Percentiles rank a stretch among this genome's conserved stretches.
Conservation (phyloP, 2,329 filamentous ascomycete genomes). For the Fusarium acutatum region DNA sequence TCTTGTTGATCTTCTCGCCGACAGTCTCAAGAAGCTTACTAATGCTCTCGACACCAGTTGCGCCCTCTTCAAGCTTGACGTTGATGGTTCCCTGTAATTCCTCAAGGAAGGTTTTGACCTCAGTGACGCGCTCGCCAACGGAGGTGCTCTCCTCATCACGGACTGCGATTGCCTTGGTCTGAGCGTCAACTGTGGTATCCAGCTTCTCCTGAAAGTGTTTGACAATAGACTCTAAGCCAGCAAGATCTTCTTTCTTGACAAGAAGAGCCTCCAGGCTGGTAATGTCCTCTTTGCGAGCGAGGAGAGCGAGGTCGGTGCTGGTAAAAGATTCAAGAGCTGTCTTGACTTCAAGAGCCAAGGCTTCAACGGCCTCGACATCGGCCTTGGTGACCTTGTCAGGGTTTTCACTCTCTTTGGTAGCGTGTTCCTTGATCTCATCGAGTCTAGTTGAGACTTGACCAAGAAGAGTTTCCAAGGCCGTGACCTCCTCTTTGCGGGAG, state of each 20-base stretch:
- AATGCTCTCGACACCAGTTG: slow-evolving; percentile 75
- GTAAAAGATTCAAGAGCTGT: slow-evolving; percentile 75
- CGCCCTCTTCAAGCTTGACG: slow-evolving; percentile 78
- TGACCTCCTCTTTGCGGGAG: slow-evolving; percentile 81
- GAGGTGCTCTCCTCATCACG: slow-evolving; percentile 84
- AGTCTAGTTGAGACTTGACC: slow-evolving; percentile 79
- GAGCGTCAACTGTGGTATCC: slow-evolving; percentile 74
- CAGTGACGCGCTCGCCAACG: slow-evolving; percentile 79
- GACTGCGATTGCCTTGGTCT: slow-evolving; percentile 81
- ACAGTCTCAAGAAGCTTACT: slow-evolving; percentile 75
- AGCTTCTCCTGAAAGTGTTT: slow-evolving; percentile 76
- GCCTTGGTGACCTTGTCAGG: slow-evolving; percentile 78
- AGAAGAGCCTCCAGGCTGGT: slow-evolving; percentile 73
- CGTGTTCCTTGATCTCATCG: slow-evolving; percentile 74
- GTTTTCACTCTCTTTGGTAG: slow-evolving; percentile 62
- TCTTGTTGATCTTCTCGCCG: slow-evolving; percentile 68
- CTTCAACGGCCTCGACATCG: slow-evolving; percentile 82
- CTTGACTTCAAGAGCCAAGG: slow-evolving; percentile 87
- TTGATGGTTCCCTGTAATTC: slow-evolving; percentile 82
- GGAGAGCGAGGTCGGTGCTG: slow-evolving; percentile 72
- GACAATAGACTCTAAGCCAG: slow-evolving; percentile 72
- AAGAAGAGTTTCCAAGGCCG: slow-evolving; percentile 78
- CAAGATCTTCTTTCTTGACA: slow-evolving; percentile 74
- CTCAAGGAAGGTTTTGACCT: slow-evolving; percentile 79
- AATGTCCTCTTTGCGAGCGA: slow-evolving; percentile 78